Evolutionary conservation across 1,284 basidiomycete species (phyloP), one percentile per base, ranked within the genome.

Genomic region (Tilletiaria anomala): DNA sequence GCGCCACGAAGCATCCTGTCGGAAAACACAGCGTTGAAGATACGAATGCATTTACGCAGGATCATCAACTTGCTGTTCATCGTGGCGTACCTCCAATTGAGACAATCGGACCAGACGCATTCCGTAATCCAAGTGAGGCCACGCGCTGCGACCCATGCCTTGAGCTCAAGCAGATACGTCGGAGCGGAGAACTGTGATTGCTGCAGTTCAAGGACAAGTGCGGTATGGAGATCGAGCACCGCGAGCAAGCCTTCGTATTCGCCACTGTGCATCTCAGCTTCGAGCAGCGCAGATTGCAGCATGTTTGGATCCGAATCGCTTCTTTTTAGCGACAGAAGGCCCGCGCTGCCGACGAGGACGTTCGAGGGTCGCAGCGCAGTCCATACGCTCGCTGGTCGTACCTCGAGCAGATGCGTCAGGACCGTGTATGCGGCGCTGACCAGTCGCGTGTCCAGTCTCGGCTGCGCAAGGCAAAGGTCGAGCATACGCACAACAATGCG

Each of bases 21-120:
- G 35, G 75, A 71, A 31, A 87, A 69, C 12, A 86, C 73, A 35
- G 76, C 73, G 4, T 73, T 68, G 58, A 82, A 84, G 23, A 88
- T 69, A 5, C 72, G 69, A 4, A 78, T 73, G 35, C 84, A 73
- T 19, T 78, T 73, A 44, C 73, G 71, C 10, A 79, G 80, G 38
- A 88, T 80, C 68, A 83, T 81, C 58, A 85, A 85, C 26, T 80
- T 73, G 54, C 87, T 81, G 5, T 78, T 77, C 6, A 85, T 69
- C 45, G 78, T 78, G 1, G 72, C 70, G 53, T 85, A 89, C 58
- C 80, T 79, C 86, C 86, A 88, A 5, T 76, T 75, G 37, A 78
- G 68, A 59, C 85, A 79, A 53, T 83, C 81, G 1, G 81, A 74
- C 85, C 86, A 89, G 21, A 89, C 77, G 61, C 83, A 80, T 17